These are phyloP conservation scores for Phytophthora capsici DNA, from an alignment of 352 stramenopile genomes.

Conservation along the genomic window DNA sequence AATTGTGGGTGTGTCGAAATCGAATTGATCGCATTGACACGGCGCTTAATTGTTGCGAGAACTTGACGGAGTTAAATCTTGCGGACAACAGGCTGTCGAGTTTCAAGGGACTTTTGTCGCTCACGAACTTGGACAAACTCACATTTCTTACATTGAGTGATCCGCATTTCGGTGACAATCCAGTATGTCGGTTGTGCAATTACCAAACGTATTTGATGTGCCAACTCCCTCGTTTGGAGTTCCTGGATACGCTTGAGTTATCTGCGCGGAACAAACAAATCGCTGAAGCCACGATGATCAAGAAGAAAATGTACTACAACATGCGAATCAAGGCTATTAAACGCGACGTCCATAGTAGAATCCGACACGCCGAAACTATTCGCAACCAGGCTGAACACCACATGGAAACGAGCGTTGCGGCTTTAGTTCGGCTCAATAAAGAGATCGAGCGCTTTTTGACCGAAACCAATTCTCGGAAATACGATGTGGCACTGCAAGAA, in stretches of 20 bases:
- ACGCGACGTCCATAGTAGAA: conserved; percentile 66
- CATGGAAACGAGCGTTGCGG: conserved; percentile 49
- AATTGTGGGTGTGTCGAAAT: conserved; percentile 85
- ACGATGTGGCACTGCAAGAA: conserved; percentile 8
- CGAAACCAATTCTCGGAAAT: conserved; percentile 13
- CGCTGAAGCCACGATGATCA: conserved; percentile 91
- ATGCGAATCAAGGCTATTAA: conserved; percentile 94
- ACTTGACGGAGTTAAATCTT: conserved; percentile 85
- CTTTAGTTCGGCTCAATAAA: conserved; percentile 64
- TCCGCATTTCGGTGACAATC: conserved; percentile 91
- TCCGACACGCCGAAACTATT: conserved; percentile 55
- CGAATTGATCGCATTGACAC: conserved; percentile 73
- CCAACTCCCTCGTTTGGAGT: conserved; percentile 73
- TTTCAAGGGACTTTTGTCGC: conserved; percentile 87
- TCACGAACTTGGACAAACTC: conserved; percentile 76
- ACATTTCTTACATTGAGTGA: conserved; percentile 78
- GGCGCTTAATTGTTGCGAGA: conserved; percentile 55
- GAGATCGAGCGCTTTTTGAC: conserved; percentile 65
- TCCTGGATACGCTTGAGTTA: conserved; percentile 81
- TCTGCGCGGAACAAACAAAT: conserved; percentile 85
- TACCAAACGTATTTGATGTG: conserved; percentile 94
- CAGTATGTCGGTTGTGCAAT: conserved; percentile 92
- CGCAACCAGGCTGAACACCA: conserved; percentile 57
- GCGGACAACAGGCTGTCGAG: conserved; percentile 81
- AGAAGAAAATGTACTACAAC: conserved; percentile 97